These are phyloP conservation scores for Lachnellula cervina DNA, from an alignment of 2,329 filamentous ascomycete species.

Conservation along the genomic window DNA sequence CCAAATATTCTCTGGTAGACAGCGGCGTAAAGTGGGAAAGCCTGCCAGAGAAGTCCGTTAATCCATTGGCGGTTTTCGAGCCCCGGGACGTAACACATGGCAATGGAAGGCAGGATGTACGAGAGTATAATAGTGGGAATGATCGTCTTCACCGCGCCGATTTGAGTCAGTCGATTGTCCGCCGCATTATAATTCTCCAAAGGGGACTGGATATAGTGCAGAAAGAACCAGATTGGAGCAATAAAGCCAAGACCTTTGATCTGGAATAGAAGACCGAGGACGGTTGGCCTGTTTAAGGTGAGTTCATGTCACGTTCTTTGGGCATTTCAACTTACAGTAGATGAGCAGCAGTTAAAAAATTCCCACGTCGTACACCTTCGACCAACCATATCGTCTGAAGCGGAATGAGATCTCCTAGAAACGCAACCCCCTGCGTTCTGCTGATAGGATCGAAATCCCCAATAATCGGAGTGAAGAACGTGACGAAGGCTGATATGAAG, in stretches of 20 bases:
- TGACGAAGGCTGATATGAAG: constrained; percentile 17
- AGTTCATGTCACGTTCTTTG: background rate
- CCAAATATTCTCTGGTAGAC: constrained; percentile 17
- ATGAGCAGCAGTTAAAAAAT: constrained; percentile 24
- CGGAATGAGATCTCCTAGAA: constrained; percentile 26
- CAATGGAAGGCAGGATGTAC: constrained; percentile 25
- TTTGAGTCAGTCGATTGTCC: constrained; percentile 32
- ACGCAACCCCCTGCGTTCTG: constrained; percentile 22
- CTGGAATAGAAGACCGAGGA: constrained; percentile 28
- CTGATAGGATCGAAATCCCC: constrained; percentile 14
- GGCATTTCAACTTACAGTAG: constrained; percentile 15
- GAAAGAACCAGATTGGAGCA: constrained; percentile 35
- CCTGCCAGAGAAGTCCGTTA: constrained; percentile 39
- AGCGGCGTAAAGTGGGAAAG: constrained; percentile 28
- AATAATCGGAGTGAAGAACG: constrained; percentile 20
- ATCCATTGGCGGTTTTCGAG: constrained; percentile 25
- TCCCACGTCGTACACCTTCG: constrained; percentile 28
- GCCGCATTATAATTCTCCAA: constrained; percentile 31
- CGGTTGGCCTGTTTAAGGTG: constrained; percentile 16
- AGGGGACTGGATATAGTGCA: constrained; percentile 33
- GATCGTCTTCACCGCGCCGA: constrained; percentile 27
- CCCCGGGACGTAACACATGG: constrained; percentile 19
- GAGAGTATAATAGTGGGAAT: constrained; percentile 27
- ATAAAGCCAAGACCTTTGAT: constrained; percentile 30
- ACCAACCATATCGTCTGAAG: constrained; percentile 30